Evolutionary conservation across 352 stramenopile species (phyloP), one percentile per base, ranked within the genome.

Genomic region (Phytopythium boreale): DNA sequence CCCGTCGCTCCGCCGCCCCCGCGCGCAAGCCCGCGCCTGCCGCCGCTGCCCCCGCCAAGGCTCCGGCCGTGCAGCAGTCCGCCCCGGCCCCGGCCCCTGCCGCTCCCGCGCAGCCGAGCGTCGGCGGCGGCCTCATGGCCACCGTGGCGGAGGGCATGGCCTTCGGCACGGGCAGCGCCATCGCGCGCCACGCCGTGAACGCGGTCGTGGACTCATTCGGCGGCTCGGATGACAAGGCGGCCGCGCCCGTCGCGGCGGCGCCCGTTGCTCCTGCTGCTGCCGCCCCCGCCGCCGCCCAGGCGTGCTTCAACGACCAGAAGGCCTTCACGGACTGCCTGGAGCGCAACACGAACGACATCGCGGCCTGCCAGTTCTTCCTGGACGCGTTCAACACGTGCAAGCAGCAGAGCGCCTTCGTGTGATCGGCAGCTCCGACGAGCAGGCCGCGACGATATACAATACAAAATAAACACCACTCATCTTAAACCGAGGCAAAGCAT

Each of bases 141-240:
- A 98, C 95, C 20, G 97, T 99, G 70, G 94, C 89, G 0, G 92
- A 99, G 67, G 96, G 97, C 61, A 98, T 99, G 83, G 96, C 96
- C 8, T 99, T 98, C 72, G 97, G 97, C 68, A 98, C 94, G 17
- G 97, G 96, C 70, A 98, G 86, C 29, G 93, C 96, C 41, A 97
- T 99, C 68, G 97, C 96, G 29, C 96, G 98, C 59, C 89, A 87
- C 59, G 93, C 80, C 15, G 87, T 94, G 46, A 75, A 87, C 69
- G 75, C 85, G 36, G 84, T 77, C 24, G 68, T 80, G 14, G 75
- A 92, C 66, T 84, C 81, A 47, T 88, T 96, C 65, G 70, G 80
- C 62, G 72, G 82, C 37, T 77, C 78, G 62, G 72, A 78, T 37
- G 78, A 79, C 58, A 74, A 86, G 26, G 61, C 70, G 19, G 56